Percentiles rank a stretch among this genome's conserved stretches.
These are phyloP conservation scores for Hymenoscyphus fraxineus DNA, from an alignment of 2,329 filamentous ascomycete genomes.

Conservation along the genomic window DNA sequence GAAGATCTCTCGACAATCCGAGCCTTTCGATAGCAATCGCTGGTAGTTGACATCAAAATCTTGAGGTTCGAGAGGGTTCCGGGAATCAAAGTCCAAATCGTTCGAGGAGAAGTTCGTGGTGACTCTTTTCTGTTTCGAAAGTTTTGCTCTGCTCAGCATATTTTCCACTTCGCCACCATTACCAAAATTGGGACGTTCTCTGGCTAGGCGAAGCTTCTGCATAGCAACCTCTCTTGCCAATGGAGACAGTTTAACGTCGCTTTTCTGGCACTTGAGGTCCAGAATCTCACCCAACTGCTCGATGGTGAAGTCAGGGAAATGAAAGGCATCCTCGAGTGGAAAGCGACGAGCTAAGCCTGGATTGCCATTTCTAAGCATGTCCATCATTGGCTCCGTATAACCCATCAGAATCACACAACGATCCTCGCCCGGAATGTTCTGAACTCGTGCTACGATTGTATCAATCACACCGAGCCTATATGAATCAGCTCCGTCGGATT, in stretches of 20 bases:
- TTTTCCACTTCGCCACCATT: slow-evolving; percentile 71
- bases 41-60: not conserved
- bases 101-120: no score
- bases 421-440: slow-evolving; percentile 66
- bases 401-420: slow-evolving; percentile 69
- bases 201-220: slow-evolving; percentile 54
- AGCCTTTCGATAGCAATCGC: not conserved
- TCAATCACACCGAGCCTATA: slow-evolving; percentile 66
- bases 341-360: slow-evolving; percentile 64
- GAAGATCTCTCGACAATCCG: not conserved
- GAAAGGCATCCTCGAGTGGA: slow-evolving; percentile 57
- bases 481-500: slow-evolving; percentile 39
- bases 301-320: slow-evolving; percentile 63
- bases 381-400: slow-evolving; percentile 64
- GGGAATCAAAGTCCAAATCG: not conserved
- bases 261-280: not conserved
- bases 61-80: not conserved
- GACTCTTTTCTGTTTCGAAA: no score
- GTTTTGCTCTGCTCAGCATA: slow-evolving; percentile 38
- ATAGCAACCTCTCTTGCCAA: slow-evolving; percentile 41
- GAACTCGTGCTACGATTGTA: slow-evolving; percentile 72
- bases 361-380: slow-evolving; percentile 71
- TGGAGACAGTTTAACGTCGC: not conserved
- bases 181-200: slow-evolving; percentile 61
- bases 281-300: slow-evolving; percentile 36